Conservation (phyloP, 1,284 basidiomycete species). For the Phellinidium pouzarii region DNA sequence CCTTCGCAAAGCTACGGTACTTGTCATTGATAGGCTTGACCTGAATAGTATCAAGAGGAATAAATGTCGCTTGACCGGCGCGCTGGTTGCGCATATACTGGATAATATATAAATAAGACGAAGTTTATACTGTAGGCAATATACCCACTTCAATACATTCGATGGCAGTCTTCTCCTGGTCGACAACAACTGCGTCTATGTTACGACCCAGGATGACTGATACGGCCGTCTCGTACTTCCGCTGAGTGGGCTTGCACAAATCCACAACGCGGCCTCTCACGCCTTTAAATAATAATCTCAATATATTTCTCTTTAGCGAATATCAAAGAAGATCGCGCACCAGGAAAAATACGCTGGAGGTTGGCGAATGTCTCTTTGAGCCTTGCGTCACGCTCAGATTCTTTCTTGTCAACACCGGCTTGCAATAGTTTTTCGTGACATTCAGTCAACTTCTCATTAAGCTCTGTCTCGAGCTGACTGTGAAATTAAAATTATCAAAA, state of each 20-base stretch:
- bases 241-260: slow-evolving; percentile 86
- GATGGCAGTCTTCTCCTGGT: slow-evolving; percentile 94
- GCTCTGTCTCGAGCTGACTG: slow-evolving; percentile 82
- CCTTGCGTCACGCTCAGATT: slow-evolving; percentile 78
- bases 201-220: slow-evolving; percentile 93
- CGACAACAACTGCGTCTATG: slow-evolving; percentile 93
- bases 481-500: not conserved
- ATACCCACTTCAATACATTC: slow-evolving; percentile 84
- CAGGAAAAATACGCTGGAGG: slow-evolving; percentile 85
- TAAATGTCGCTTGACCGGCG: slow-evolving; percentile 92
- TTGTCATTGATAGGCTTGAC: slow-evolving; percentile 93
- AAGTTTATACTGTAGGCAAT: slow-evolving; percentile 5
- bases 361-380: slow-evolving; percentile 83
- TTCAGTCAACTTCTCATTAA: slow-evolving; percentile 85
- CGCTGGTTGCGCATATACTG: slow-evolving; percentile 95
- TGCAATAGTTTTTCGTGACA: slow-evolving; percentile 83
- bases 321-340: slow-evolving; percentile 30
- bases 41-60: slow-evolving; percentile 95
- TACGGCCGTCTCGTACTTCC: slow-evolving; percentile 93
- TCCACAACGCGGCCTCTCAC: slow-evolving; percentile 89
- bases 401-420: slow-evolving; percentile 79
- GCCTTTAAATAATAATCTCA: slow-evolving; percentile 36
- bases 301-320: not conserved
- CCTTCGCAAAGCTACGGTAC: slow-evolving; percentile 85
- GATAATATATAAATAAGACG: slow-evolving; percentile 3